A percentile compares a stretch with the other conserved stretches of the same genome.
Conservation (phyloP, 2,329 filamentous ascomycete species). For the Trichoderma sp. region DNA sequence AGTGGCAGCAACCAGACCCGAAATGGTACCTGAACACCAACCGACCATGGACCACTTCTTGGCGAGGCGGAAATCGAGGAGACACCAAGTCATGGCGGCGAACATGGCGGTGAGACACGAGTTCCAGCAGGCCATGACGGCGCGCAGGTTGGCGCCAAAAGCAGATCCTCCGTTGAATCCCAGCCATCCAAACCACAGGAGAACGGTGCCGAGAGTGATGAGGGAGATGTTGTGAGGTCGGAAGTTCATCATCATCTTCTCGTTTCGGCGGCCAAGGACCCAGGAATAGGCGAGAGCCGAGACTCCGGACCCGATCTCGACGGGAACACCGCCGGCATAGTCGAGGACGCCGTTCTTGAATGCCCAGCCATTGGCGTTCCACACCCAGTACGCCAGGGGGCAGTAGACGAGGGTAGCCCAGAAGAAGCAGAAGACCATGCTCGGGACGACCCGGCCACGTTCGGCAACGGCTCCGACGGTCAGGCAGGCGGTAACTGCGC, state of each 20-base stretch:
- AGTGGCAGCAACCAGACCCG: slow-evolving; percentile 69
- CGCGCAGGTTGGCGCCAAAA: slow-evolving; percentile 91
- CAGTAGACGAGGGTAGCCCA: slow-evolving; percentile 99
- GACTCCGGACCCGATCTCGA: slow-evolving; percentile 94
- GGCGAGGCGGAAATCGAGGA: slow-evolving; percentile 93
- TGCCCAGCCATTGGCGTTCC: slow-evolving; percentile 93
- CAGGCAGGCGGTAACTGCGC: slow-evolving; percentile 87
- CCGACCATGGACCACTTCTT: slow-evolving; percentile 87
- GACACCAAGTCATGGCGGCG: slow-evolving; percentile 87
- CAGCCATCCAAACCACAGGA: slow-evolving; percentile 98
- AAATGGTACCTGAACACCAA: slow-evolving; percentile 73
- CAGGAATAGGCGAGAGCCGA: slow-evolving; percentile 93
- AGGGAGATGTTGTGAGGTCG: slow-evolving; percentile 97
- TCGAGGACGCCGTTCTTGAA: slow-evolving; percentile 90
- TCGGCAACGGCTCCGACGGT: slow-evolving; percentile 91
- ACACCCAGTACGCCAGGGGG: slow-evolving; percentile 93
- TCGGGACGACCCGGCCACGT: slow-evolving; percentile 86
- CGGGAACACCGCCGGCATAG: slow-evolving; percentile 93
- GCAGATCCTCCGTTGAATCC: slow-evolving; percentile 97
- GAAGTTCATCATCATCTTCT: slow-evolving; percentile 99
- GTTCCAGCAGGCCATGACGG: slow-evolving; percentile 98
- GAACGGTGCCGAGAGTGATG: slow-evolving; percentile 90
- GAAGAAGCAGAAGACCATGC: slow-evolving; percentile 93
- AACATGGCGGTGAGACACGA: slow-evolving; percentile 92
- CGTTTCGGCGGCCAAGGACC: slow-evolving; percentile 93